Base-by-base conservation (phyloP, 306 rosid genomes). In the Dalbergia cochinchinensis region DNA sequence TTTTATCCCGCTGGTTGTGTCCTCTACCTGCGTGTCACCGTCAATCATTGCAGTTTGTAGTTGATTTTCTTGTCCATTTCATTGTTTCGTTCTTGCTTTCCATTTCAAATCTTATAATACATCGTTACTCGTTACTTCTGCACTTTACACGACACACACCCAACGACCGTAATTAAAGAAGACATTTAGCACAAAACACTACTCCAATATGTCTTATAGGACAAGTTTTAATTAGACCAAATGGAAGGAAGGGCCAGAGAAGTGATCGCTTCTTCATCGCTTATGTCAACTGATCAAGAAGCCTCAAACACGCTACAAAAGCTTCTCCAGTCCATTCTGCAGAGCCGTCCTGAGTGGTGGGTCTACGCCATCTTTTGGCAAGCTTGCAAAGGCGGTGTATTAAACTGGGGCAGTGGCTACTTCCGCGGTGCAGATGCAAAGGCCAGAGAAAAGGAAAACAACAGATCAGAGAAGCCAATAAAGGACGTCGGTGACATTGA, bases 361-460 rank as follows among this genome's bases (percentile, higher is more conserved):
- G n/a, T n/a, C n/a, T n/a, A n/a, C n/a, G n/a, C n/a, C n/a, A n/a
- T n/a, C n/a, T 88, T 86, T 62, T 90, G 94, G 94, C 74, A 74
- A 76, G 83, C 91, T 64, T 75, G 73, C 15, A 82, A 70, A 11
- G 84, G 79, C 14, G 47, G 34, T 14, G 31, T 50, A 18, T 80
- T 88, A 14, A 69, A 81, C 0, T 90, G 90, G 83, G 67, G 77
- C 1, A 85, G 45, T 5, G 92, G 94, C 11, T 63, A 80, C 65
- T 89, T 86, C 11, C 81, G 70, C 0, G 85, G 87, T 41, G 9
- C 37, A 34, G 5, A 34, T 34, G 18, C 12, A 20, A 47, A 10
- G 37, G 11, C 1, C 37, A 34, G 5, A 34, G 34, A 34, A 19
- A 80, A 50, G 31, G 76, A 34, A 11, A n/a, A n/a, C n/a, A 51